Evolutionary conservation across 2,329 filamentous ascomycete genomes (phyloP), one percentile per base, ranked within the genome.

Genomic region (Aspergillus sp.): DNA sequence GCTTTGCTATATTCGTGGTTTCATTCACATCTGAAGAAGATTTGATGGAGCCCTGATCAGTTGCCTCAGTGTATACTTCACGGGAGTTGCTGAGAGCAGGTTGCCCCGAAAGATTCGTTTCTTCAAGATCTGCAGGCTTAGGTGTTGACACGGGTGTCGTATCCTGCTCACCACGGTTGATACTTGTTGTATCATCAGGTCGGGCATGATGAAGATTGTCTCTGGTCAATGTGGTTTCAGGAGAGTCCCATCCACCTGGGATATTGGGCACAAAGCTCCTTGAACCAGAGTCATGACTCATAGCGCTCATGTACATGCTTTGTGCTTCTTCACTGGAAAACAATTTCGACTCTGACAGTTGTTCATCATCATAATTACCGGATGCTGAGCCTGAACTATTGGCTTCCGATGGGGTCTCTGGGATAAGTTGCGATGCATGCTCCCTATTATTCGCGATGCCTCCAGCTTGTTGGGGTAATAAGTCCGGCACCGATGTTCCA

Each of bases 261-360:
- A 79, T 76, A 45, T 66, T 65, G 4, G 68, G 70, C 26, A 66
- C 60, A 44, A 72, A 71, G 49, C 65, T 68, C 26, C 59, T 62
- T 51, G 59, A 65, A 18, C 56, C 61, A 22, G 72, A 69, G 9
- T 68, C 69, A 38, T 75, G 73, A 57, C 81, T 85, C 55, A 86
- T 76, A 11, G 83, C 85, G 67, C 85, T 81, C 78, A 81, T 78
- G 56, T 81, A 81, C 71, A 81, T 75, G 61, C 78, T 81, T 55
- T 79, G 73, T n/a, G 79, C 79, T 64, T 81, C 77, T 57, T 80
- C 77, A 55, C 78, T 76, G 42, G 76, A 78, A 56, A 80, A 81
- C 45, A 79, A 63, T 59, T 69, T 78, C 3, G 79, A 81, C 56
- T 79, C 73, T 6, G 74, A 70, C n/a, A 81, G 71, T 30, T 44